Conservation (phyloP, 768 basidiomycete species). For the Austroboletus festivus region DNA sequence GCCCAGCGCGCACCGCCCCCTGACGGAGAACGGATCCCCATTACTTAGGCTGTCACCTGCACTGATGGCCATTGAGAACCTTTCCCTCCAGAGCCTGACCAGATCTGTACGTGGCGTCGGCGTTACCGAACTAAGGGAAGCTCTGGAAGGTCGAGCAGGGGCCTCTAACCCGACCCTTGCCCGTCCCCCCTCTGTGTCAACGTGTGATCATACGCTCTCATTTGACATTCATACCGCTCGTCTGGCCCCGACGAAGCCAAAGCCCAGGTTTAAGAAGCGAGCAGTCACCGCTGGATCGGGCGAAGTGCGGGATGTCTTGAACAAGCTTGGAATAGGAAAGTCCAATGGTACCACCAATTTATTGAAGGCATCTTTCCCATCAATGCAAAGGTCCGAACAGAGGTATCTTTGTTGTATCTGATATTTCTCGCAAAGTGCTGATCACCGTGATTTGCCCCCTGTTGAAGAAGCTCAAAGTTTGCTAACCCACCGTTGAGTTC, state of each 20-base stretch:
- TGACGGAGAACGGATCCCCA: slow-evolving; percentile 69
- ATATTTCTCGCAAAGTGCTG: neutral
- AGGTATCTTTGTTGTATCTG: slow-evolving; percentile 29
- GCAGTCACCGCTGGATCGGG: slow-evolving; percentile 49
- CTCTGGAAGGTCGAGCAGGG: slow-evolving; percentile 80
- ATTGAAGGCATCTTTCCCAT: slow-evolving; percentile 70
- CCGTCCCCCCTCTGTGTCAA: slow-evolving; percentile 71
- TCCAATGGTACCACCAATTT: slow-evolving; percentile 54
- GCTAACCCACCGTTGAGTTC: slow-evolving; percentile 10
- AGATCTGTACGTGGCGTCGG: slow-evolving; percentile 79
- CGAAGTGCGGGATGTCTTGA: slow-evolving; percentile 80
- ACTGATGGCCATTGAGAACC: slow-evolving; percentile 88
- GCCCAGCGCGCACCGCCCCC: slow-evolving; percentile 51
- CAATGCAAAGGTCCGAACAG: slow-evolving; percentile 44
- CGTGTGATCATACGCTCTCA: slow-evolving; percentile 65
- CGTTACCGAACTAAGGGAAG: slow-evolving; percentile 84
- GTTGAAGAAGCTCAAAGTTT: slow-evolving; percentile 13
- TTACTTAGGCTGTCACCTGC: slow-evolving; percentile 80
- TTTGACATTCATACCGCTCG: slow-evolving; percentile 39
- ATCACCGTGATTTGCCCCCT: slow-evolving; percentile 4
- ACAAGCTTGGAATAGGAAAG: slow-evolving; percentile 80
- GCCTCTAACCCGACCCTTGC: slow-evolving; percentile 74
- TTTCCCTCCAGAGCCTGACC: slow-evolving; percentile 81
- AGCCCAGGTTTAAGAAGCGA: slow-evolving; percentile 56
- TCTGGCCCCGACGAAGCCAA: slow-evolving; percentile 47